Conservation (phyloP, 345 rosid species). For the Gossypium raimondii region DNA sequence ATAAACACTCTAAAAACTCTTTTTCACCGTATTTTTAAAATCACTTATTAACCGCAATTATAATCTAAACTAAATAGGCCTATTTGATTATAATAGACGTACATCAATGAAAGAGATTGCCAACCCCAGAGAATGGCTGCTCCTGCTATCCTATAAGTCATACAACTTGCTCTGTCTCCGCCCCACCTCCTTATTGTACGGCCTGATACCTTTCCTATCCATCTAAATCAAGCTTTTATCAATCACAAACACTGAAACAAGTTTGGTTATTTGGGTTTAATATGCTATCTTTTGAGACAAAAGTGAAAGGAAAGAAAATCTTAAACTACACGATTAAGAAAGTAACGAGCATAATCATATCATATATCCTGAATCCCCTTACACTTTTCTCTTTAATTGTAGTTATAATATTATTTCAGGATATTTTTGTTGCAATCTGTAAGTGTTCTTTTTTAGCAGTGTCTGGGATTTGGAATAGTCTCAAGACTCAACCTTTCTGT, state of each 20-base stretch:
- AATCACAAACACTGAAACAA: background rate
- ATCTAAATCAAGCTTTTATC: background rate
- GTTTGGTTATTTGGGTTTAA: background rate
- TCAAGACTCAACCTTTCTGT: background rate
- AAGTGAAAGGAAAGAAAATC: background rate
- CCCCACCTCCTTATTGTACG: too few relatives aligned
- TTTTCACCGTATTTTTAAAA: too few relatives aligned
- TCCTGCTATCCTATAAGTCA: too few relatives aligned
- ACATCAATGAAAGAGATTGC: too few relatives aligned
- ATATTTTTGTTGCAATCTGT: slow-evolving; percentile 9
- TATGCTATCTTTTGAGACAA: background rate
- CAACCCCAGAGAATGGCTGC: too few relatives aligned
- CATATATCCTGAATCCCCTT: slow-evolving; percentile 12
- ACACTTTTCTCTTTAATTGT: slow-evolving; percentile 18
- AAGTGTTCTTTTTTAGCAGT: background rate
- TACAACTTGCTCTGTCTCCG: too few relatives aligned
- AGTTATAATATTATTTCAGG: slow-evolving; percentile 18
- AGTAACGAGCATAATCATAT: slow-evolving; percentile 26
- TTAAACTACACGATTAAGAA: slow-evolving; percentile 3
- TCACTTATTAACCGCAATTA: too few relatives aligned
- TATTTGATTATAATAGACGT: too few relatives aligned
- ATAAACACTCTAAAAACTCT: too few relatives aligned
- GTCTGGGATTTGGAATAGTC: background rate
- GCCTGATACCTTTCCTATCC: too few relatives aligned
- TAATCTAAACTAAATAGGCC: too few relatives aligned